Conservation (phyloP, 768 basidiomycete genomes). For the Amanita molliuscula region DNA sequence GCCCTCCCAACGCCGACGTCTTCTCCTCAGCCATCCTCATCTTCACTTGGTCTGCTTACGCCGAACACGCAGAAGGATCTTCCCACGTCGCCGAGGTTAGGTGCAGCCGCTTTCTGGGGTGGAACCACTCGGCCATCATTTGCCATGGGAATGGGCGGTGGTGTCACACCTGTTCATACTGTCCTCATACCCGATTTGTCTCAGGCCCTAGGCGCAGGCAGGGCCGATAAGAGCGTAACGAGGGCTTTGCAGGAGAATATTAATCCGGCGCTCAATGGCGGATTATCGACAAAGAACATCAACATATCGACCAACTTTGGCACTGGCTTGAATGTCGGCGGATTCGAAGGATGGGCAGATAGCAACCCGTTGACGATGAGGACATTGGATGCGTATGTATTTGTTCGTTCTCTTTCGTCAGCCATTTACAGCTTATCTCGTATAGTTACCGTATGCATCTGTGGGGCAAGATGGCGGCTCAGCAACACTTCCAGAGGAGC, state of each 20-base stretch:
- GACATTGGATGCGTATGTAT: constrained; percentile 65
- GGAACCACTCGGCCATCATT: constrained; percentile 25
- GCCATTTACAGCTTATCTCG: constrained; percentile 6
- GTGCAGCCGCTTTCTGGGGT: constrained; percentile 66
- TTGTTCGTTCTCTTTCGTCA: constrained; percentile 6
- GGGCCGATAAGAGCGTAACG: constrained; percentile 12
- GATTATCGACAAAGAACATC: constrained; percentile 9
- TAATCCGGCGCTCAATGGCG: constrained; percentile 58
- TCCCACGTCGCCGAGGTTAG: constrained; percentile 48
- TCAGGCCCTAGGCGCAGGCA: constrained; percentile 5
- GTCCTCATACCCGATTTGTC: constrained; percentile 62
- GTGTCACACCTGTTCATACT: constrained; percentile 78
- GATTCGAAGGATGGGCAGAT: constrained; percentile 75
- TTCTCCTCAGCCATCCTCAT: constrained; percentile 12
- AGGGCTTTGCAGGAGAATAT: constrained; percentile 60
- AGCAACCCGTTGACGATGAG: constrained; percentile 81
- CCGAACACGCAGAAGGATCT: constrained; percentile 76
- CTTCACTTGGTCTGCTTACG: constrained; percentile 27
- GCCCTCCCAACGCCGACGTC: constrained; percentile 10
- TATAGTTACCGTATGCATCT: constrained; percentile 77
- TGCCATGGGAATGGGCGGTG: constrained; percentile 37
- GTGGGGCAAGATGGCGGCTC: constrained; percentile 84
- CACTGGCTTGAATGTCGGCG: constrained; percentile 17
- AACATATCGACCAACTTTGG: constrained; percentile 5
- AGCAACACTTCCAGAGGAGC: constrained; percentile 37